phyloP scores from a whole-genome alignment of 805 yeast species.

The Jamesozyma gamospora region DNA sequence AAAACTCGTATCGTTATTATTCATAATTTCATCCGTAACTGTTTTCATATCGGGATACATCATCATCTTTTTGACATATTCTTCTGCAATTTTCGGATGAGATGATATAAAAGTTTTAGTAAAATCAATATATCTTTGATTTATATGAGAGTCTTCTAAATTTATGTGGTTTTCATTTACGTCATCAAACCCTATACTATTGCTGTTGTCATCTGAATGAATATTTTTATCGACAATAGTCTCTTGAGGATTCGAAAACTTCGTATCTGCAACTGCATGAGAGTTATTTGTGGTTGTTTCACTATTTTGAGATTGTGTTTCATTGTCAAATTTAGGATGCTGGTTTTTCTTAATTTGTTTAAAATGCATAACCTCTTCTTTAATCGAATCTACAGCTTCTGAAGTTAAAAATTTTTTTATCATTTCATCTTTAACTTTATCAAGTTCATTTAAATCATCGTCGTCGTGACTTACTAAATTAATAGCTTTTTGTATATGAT shows the following conservation, averaged over 20 bases:
- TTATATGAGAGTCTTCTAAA: slow-evolving; percentile 11
- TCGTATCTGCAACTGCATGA: background rate
- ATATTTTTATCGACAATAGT: background rate
- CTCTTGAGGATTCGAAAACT: background rate
- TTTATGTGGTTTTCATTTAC: background rate
- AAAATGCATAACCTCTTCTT: slow-evolving; percentile 27
- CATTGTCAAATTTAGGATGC: background rate
- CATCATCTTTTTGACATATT: slow-evolving; percentile 25
- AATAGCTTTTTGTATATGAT: background rate
- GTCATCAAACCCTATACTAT: background rate
- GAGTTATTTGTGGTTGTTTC: background rate
- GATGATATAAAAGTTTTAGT: slow-evolving; percentile 27
- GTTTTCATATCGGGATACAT: slow-evolving; percentile 39
- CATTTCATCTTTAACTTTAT: slow-evolving; percentile 15
- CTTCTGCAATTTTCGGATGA: slow-evolving; percentile 28
- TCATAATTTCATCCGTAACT: slow-evolving; percentile 71
- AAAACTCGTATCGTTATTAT: slow-evolving; percentile 69
- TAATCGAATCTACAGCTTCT: slow-evolving; percentile 19
- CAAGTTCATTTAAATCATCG: slow-evolving; percentile 1
- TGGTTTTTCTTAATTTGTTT: slow-evolving; percentile 22
- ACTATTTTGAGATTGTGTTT: background rate
- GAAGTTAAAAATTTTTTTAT: slow-evolving; percentile 19
- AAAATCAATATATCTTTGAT: slow-evolving; percentile 20
- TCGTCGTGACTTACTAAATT: background rate
- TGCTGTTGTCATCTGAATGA: background rate